A percentile compares a stretch with the other conserved stretches of the same genome.
Evolutionary conservation across 352 stramenopile species (phyloP).

Genomic region (Pythium volutum): DNA sequence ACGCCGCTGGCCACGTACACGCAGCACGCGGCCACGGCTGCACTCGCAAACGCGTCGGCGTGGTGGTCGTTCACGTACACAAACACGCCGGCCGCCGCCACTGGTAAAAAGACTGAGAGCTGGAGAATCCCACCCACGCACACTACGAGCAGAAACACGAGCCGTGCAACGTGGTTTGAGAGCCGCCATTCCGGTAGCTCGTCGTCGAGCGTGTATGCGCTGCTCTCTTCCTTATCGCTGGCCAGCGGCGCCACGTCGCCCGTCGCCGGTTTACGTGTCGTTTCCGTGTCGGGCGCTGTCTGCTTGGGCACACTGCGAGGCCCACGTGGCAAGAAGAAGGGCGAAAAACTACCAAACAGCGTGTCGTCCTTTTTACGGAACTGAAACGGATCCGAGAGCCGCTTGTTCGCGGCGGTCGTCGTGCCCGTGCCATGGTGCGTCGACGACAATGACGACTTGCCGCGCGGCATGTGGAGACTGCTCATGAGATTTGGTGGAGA

Average conservation of each 20-base stretch:
- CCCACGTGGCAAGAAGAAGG: slow-evolving; percentile 13
- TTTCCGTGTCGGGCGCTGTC: not conserved
- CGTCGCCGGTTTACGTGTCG: not conserved
- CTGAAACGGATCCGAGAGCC: slow-evolving; percentile 25
- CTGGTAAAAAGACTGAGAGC: slow-evolving; percentile 58
- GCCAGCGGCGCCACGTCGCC: not conserved
- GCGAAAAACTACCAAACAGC: slow-evolving; percentile 13
- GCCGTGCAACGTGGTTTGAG: slow-evolving; percentile 14
- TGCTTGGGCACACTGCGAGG: slow-evolving; percentile 9
- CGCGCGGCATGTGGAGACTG: slow-evolving; percentile 21
- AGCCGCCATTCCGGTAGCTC: slow-evolving; percentile 14
- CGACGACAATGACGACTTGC: slow-evolving; percentile 22
- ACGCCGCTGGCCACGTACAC: slow-evolving; percentile 38
- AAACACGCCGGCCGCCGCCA: slow-evolving; percentile 44
- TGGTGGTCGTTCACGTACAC: slow-evolving; percentile 30
- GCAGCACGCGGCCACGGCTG: slow-evolving; percentile 29
- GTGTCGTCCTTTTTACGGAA: slow-evolving; percentile 21
- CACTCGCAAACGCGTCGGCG: slow-evolving; percentile 30
- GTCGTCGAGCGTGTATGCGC: not conserved
- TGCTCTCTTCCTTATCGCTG: not conserved
- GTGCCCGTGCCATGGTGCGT: slow-evolving; percentile 10
- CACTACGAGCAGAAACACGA: slow-evolving; percentile 36
- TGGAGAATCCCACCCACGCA: slow-evolving; percentile 29
- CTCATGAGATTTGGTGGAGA: slow-evolving; percentile 22
- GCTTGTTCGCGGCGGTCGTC: slow-evolving; percentile 1